These are phyloP conservation scores for Paragyromitra xinjiangensis DNA, from an alignment of 495 filamentous ascomycete genomes.

Conservation along the genomic window DNA sequence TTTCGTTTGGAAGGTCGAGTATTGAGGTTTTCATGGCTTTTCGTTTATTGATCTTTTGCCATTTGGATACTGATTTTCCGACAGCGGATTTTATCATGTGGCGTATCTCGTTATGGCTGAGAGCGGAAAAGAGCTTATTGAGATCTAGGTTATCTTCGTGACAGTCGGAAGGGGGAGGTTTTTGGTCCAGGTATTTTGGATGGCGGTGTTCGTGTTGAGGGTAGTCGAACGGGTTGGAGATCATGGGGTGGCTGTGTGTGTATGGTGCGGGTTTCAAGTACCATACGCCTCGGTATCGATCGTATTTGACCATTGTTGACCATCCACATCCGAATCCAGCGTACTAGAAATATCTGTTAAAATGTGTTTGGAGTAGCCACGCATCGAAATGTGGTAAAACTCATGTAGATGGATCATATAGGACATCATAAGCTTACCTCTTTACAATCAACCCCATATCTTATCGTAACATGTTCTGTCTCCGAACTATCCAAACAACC, in stretches of 20 bases:
- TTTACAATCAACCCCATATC: neutral
- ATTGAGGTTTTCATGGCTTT: neutral
- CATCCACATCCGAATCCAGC: neutral
- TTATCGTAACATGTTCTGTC: neutral
- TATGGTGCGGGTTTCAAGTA: neutral
- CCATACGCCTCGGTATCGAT: neutral
- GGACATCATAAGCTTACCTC: neutral
- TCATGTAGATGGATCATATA: neutral
- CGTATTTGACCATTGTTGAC: neutral
- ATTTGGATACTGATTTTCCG: neutral
- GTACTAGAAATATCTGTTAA: neutral
- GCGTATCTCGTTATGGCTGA: neutral
- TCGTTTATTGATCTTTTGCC: neutral
- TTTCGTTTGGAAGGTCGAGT: neutral
- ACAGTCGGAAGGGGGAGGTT: neutral
- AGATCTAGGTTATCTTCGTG: neutral
- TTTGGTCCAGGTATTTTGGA: neutral
- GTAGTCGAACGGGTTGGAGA: slow-evolving; percentile 10
- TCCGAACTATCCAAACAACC: neutral
- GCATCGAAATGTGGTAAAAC: neutral
- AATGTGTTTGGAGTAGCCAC: neutral
- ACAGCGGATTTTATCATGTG: neutral
- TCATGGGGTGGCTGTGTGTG: neutral
- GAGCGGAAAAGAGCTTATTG: neutral
- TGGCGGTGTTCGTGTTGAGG: slow-evolving; percentile 2